Conservation (phyloP, 371 early-diverging fungal genomes). For the Dichotomocladium elegans region DNA sequence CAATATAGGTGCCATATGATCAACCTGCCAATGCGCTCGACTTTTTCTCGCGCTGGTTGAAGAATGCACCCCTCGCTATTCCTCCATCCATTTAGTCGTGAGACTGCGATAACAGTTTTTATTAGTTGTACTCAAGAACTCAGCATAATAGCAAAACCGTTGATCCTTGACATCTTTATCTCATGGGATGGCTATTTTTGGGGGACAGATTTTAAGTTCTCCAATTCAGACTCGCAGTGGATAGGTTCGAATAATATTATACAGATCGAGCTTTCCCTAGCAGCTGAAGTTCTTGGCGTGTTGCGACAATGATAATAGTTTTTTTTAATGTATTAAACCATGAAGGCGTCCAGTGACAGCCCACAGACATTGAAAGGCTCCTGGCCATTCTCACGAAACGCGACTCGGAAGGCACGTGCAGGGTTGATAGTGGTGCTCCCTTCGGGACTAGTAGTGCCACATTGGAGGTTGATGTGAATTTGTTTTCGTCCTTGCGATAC, state of each 20-base stretch:
- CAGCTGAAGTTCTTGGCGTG: too few species aligned
- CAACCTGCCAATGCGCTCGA: slow-evolving; percentile 58
- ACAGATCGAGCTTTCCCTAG: too few species aligned
- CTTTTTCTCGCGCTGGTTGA: slow-evolving; percentile 56
- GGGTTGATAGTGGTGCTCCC: slow-evolving; percentile 1
- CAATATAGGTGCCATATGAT: slow-evolving; percentile 56
- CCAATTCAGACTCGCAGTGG: too few species aligned
- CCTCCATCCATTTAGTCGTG: too few species aligned
- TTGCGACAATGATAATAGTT: too few species aligned
- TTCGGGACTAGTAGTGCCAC: slow-evolving; percentile 1
- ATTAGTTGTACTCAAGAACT: too few species aligned
- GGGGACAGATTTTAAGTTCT: too few species aligned
- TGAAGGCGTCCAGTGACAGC: slow-evolving; percentile 24
- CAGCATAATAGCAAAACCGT: too few species aligned
- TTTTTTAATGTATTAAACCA: slow-evolving; percentile 12
- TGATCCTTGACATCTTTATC: too few species aligned
- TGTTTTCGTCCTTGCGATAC: neutral
- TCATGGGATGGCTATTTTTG: too few species aligned
- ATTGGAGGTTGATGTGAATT: neutral
- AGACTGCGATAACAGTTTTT: too few species aligned
- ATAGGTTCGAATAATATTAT: too few species aligned
- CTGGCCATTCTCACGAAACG: slow-evolving; percentile 18
- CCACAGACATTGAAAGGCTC: slow-evolving; percentile 40
- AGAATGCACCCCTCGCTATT: slow-evolving; percentile 15
- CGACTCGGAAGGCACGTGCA: slow-evolving; percentile 22